A percentile compares a stretch with the other conserved stretches of the same genome.
phyloP scores from a whole-genome alignment of 78 protist genomes.

The Paratrimastix pyriformis region DNA sequence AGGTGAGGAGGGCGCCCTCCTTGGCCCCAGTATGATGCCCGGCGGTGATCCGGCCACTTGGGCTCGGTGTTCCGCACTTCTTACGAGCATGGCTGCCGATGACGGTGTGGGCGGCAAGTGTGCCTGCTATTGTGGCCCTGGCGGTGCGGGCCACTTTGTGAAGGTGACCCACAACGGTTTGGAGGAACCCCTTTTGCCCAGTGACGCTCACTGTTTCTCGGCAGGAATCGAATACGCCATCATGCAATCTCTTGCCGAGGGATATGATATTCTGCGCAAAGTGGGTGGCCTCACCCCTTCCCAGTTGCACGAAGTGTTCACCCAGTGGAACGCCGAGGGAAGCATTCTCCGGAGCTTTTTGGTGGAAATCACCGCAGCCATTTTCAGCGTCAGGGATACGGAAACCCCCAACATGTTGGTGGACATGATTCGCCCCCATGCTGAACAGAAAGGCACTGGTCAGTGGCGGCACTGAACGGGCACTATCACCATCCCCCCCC shows the following conservation, averaged over 20 bases:
- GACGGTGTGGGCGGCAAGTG: background rate
- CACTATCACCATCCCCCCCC: too few species aligned
- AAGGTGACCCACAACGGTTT: background rate
- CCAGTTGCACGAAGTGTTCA: background rate
- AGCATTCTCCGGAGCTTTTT: background rate
- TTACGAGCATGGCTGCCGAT: slow-evolving; percentile 1
- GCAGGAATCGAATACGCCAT: slow-evolving; percentile 32
- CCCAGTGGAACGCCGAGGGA: background rate
- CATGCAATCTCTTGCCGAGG: slow-evolving; percentile 23
- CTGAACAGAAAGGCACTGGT: slow-evolving; percentile 29
- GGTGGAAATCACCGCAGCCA: slow-evolving; percentile 8
- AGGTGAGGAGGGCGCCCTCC: slow-evolving; percentile 22
- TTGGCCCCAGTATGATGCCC: slow-evolving; percentile 31
- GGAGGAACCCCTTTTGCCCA: background rate
- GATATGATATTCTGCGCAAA: background rate
- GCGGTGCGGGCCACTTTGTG: slow-evolving; percentile 23
- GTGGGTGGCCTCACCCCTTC: background rate
- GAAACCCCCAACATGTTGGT: background rate
- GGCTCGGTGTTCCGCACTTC: background rate
- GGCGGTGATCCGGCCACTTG: slow-evolving; percentile 12
- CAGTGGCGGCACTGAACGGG: too few species aligned
- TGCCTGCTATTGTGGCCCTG: slow-evolving; percentile 7
- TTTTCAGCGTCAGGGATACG: background rate
- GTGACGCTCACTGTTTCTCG: too few species aligned
- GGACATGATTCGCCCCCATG: background rate